Base-by-base conservation (phyloP, 2,329 filamentous ascomycete genomes). In the Phaeophleospora eucalypticola region DNA sequence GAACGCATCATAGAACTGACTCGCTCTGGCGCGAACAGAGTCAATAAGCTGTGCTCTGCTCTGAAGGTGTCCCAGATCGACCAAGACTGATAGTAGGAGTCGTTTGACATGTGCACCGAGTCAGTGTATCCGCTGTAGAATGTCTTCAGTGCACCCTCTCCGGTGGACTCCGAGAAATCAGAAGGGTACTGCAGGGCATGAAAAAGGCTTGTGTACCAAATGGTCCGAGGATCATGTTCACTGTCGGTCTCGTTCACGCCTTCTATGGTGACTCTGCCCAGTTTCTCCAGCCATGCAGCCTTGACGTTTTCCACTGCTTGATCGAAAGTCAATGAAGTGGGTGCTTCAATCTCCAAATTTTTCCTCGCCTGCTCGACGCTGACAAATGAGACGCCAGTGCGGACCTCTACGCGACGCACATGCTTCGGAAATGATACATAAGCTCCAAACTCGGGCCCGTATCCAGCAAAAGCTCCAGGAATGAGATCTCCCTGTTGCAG, bases 31-130 rank as follows among this genome's bases (percentile, higher is more conserved):
- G 71, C 72, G 40, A 75, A 72, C 0, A 75, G 47, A 0, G 72
- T 71, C 0, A 75, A 54, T 0, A 75, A 59, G 0, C 71, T 71
- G 46, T 75, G 72, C 44, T 75, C 72, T 1, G 72, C 73, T 3
- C 73, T 63, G 51, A 73, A 76, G 0, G 73, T 76, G 43, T 75
- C 73, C 73, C 72, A 75, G 41, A 75, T 74, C 1, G 70, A 74
- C 73, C 72, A 76, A 0, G 71, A 74, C 50, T 75, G 73, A 48
- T 74, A 75, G 53, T 75, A 76, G 0, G 70, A 72, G 36, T 75
- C 71, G 24, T 69, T 63, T 3, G 53, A 61, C 8, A 59, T 58
- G 36, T 74, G 70, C 1, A 73, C 54, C 20, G 64, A 70, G 40
- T 76, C 71, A 0, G 71, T 74, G 43, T 75, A 76, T 12, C 73